Conservation (phyloP, 2,329 filamentous ascomycete genomes). For the Calonectria pseudoturangicola region DNA sequence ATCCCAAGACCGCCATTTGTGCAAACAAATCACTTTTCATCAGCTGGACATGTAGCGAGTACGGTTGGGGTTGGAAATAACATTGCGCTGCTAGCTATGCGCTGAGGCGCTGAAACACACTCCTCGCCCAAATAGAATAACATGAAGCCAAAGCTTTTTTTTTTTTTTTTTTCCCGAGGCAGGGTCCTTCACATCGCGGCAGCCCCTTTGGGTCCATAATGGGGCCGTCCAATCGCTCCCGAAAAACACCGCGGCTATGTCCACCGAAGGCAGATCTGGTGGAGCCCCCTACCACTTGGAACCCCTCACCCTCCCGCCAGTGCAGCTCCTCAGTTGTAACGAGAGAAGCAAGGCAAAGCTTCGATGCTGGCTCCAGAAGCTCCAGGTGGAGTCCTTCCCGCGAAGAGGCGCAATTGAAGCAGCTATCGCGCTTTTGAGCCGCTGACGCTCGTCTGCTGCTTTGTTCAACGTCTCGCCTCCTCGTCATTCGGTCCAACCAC, state of each 20-base stretch:
- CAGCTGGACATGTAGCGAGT: conserved; percentile 27
- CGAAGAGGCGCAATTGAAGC: conserved; percentile 56
- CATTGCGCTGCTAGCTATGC: conserved; percentile 34
- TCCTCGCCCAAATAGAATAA: conserved; percentile 41
- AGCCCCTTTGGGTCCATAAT: conserved; percentile 44
- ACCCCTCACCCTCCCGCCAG: conserved; percentile 56
- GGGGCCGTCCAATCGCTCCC: conserved; percentile 55
- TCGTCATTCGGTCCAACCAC: conserved; percentile 35
- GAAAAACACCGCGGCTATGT: conserved; percentile 52
- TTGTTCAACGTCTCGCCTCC: conserved; percentile 41
- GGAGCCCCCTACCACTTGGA: conserved; percentile 52
- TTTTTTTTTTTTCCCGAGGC: conserved; percentile 40
- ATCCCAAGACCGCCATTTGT: conserved; percentile 5
- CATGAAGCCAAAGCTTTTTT: conserved; percentile 32
- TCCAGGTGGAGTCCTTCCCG: conserved; percentile 55
- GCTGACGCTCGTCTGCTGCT: conserved; percentile 50
- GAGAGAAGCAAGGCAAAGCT: conserved; percentile 53
- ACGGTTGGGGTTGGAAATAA: conserved; percentile 42
- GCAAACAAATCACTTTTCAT: conserved; percentile 38
- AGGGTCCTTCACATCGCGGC: conserved; percentile 49
- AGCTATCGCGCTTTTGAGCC: conserved; percentile 50
- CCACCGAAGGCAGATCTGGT: conserved; percentile 55
- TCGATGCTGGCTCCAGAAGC: conserved; percentile 57
- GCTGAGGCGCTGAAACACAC: conserved; percentile 43
- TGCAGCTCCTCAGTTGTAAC: conserved; percentile 51